Conservation (phyloP, 176 grass and related monocot species). For the Luzula sylvatica region DNA sequence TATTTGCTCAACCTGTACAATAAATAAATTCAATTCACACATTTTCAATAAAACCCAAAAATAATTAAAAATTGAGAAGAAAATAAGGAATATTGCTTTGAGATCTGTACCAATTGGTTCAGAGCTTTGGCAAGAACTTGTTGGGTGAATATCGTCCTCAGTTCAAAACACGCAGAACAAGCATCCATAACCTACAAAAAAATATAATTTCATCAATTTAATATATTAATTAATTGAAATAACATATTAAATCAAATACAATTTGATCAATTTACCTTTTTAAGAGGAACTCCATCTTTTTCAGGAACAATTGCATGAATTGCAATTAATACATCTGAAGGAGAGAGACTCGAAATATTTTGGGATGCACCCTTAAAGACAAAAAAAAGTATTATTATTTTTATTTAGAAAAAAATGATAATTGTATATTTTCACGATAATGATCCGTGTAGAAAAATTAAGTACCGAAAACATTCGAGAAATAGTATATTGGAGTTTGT, state of each 20-base stretch:
- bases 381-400: too few species aligned
- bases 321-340: conserved; percentile 85
- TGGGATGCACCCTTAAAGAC: conserved; percentile 18
- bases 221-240: too few species aligned
- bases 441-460: background rate
- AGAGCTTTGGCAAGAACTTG: conserved; percentile 88
- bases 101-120: conserved; percentile 69
- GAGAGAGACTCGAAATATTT: conserved; percentile 56
- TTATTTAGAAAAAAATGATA: too few species aligned
- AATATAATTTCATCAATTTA: conserved; percentile 1
- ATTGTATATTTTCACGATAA: too few species aligned
- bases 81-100: conserved; percentile 17
- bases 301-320: conserved; percentile 93
- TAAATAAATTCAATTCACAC: conserved; percentile 9
- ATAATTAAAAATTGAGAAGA: background rate
- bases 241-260: background rate
- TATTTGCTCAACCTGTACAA: conserved; percentile 87
- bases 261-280: conserved; percentile 47
- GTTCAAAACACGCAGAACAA: conserved; percentile 82
- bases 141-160: conserved; percentile 70
- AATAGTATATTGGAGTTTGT: conserved; percentile 78
- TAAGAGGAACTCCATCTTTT: conserved; percentile 74
- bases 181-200: conserved; percentile 70
- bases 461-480: conserved; percentile 71
- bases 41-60: background rate